Evolutionary conservation across 345 rosid genomes (phyloP).

Genomic region (Euphorbia lathyris): DNA sequence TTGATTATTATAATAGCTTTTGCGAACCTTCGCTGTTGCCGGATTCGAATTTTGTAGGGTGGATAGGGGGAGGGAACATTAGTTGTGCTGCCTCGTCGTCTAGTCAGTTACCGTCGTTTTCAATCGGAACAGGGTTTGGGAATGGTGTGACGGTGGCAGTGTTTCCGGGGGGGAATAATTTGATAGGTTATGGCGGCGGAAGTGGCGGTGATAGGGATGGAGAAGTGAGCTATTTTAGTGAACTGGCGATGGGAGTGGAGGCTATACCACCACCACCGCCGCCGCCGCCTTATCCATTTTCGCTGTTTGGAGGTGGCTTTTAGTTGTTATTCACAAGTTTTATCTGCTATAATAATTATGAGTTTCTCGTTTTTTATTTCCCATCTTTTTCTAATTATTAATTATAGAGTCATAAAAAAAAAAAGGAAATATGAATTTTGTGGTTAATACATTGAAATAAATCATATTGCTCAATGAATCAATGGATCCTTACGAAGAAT

Average conservation of each 20-base stretch:
- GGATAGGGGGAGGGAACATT: constrained; percentile 20
- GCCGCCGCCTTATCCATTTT: constrained; percentile 82
- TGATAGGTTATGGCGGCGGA: constrained; percentile 18
- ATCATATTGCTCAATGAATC: no score
- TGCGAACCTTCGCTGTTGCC: constrained; percentile 34
- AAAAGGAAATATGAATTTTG: no score
- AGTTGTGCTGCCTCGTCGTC: constrained; percentile 5
- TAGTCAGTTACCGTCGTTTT: not conserved
- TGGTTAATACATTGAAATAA: no score
- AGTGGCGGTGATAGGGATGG: constrained; percentile 13
- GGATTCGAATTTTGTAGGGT: constrained; percentile 29
- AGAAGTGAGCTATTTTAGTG: constrained; percentile 39
- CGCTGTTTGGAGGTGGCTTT: constrained; percentile 70
- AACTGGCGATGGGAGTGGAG: constrained; percentile 41
- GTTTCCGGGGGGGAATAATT: constrained; percentile 19
- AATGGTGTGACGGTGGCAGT: constrained; percentile 8
- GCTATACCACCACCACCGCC: constrained; percentile 35
- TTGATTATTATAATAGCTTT: constrained; percentile 23
- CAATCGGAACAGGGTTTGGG: constrained; percentile 7
- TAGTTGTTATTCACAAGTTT: constrained; percentile 34
- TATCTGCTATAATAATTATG: constrained; percentile 20
- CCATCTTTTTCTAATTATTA: not conserved
- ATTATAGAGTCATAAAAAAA: not conserved
- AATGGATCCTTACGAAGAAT: no score
- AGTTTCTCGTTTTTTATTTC: constrained; percentile 7